A percentile compares a stretch with the other conserved stretches of the same genome.
These are phyloP conservation scores for Alopecurus myosuroides DNA, from an alignment of 176 grass and related monocot species.

Conservation along the genomic window DNA sequence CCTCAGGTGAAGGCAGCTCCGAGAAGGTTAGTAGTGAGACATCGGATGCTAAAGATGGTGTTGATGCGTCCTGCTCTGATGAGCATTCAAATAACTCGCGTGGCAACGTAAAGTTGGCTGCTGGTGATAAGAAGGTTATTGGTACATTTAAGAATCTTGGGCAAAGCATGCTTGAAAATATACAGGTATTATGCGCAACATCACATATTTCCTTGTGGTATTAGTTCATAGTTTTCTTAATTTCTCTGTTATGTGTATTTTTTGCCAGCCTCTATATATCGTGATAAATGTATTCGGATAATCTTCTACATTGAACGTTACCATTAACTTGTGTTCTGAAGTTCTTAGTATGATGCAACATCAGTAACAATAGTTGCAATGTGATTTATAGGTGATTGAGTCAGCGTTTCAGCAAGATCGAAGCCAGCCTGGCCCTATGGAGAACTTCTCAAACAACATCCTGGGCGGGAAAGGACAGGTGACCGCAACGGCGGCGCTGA, in stretches of 20 bases:
- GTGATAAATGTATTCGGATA: background rate
- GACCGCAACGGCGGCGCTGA: conserved; percentile 65
- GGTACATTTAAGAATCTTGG: conserved; percentile 74
- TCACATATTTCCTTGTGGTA: background rate
- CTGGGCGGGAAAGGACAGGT: conserved; percentile 81
- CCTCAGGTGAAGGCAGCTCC: conserved; percentile 32
- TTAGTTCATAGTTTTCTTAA: background rate
- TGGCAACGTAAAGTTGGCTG: conserved; percentile 30
- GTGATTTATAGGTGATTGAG: conserved; percentile 63
- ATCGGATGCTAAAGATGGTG: conserved; percentile 19
- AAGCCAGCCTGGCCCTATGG: conserved; percentile 41
- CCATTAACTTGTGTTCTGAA: background rate
- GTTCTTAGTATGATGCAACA: background rate
- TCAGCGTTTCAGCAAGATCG: conserved; percentile 87
- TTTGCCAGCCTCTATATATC: background rate
- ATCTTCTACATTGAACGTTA: background rate
- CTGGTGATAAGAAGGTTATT: conserved; percentile 71
- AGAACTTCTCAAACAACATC: conserved; percentile 60
- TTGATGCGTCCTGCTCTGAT: conserved; percentile 7
- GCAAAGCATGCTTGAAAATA: conserved; percentile 95
- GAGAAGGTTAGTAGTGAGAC: conserved; percentile 38
- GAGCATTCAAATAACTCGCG: conserved; percentile 19
- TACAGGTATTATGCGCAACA: conserved; percentile 54
- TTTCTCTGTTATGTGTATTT: background rate
- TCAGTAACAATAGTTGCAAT: conserved; percentile 8